Conservation (phyloP, 2,329 filamentous ascomycete genomes). For the Biscogniauxia marginata region DNA sequence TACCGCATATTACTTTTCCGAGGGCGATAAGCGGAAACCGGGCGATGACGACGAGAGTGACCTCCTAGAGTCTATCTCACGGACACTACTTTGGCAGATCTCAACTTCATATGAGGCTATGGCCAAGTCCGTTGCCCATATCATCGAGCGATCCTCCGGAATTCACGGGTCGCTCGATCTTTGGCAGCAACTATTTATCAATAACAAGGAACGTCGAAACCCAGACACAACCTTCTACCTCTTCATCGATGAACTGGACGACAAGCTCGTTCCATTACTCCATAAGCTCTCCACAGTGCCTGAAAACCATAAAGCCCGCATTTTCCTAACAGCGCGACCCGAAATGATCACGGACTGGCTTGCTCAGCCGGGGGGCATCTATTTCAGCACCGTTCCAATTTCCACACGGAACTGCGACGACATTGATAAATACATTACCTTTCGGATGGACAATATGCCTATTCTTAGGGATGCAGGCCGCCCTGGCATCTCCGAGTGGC, state of each 20-base stretch:
- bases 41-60: constrained; percentile 27
- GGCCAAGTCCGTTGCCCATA: constrained; percentile 31
- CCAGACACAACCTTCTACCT: constrained; percentile 33
- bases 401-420: constrained; percentile 27
- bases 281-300: constrained; percentile 19
- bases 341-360: constrained; percentile 20
- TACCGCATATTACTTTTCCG: constrained; percentile 30
- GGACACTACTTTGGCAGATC: constrained; percentile 34
- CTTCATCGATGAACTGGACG: constrained; percentile 31
- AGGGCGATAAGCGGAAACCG: constrained; percentile 30
- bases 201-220: constrained; percentile 31
- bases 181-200: constrained; percentile 32
- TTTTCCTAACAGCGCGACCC: constrained; percentile 28
- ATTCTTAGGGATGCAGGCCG: constrained; percentile 28
- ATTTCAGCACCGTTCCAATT: constrained; percentile 25
- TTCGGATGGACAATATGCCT: constrained; percentile 32
- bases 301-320: constrained; percentile 23
- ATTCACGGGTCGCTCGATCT: constrained; percentile 30
- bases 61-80: constrained; percentile 24
- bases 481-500: constrained; percentile 30
- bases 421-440: constrained; percentile 31
- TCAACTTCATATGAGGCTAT: constrained; percentile 32
- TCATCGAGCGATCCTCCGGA: constrained; percentile 23
- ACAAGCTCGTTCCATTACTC: constrained; percentile 25
- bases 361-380: constrained; percentile 7